Base-by-base conservation (phyloP, 331 rosid genomes). In the Malus hybrid region DNA sequence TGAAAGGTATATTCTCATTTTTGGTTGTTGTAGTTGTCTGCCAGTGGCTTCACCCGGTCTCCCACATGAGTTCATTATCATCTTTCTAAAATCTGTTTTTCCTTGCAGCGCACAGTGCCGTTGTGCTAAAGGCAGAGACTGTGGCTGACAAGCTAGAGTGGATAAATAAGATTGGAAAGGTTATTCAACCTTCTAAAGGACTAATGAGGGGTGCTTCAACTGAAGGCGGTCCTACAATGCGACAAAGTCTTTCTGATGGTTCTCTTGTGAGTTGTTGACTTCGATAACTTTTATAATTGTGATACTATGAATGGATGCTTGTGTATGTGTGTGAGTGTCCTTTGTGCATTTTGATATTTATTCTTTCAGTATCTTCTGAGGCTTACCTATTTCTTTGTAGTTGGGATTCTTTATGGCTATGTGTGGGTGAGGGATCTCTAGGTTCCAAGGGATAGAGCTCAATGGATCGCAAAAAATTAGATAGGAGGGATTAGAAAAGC, bases 181-280 rank as follows among this genome's bases (percentile, higher is more conserved):
- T 94, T 76, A 89, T 95, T 78, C 91, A 85, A 71, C 88, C 83
- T 22, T 77, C 83, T 76, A 94, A 80, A 85, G 99, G 95, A 76
- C 88, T 90, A 69, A 52, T 60, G 33, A 78, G 72, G 59, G 92
- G 97, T 33, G 83, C 82, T 74, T 71, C 94, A 42, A 31, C 83
- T 70, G 89, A 85, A 31, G 80, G 84, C 52, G 90, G 89, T 83
- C 82, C 84, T 69, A 78, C 90, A 20, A 86, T 93, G 88, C 88
- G 99, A 15, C 97, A 94, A 48, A 91, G 97, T 82, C 87, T 85
- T 83, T 94, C 99, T 65, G 99, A 91, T 77, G 97, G 97, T 84
- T 94, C 97, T 72, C 89, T 94, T 79, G 99, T 94, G 79, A 83
- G 97, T 73, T 80, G 15, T 73, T 48, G 60, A 44, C 78, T 68